Percentiles rank a stretch among this genome's conserved stretches.
phyloP scores from a whole-genome alignment of 148 eudicot species.

The Selenicereus undatus region DNA sequence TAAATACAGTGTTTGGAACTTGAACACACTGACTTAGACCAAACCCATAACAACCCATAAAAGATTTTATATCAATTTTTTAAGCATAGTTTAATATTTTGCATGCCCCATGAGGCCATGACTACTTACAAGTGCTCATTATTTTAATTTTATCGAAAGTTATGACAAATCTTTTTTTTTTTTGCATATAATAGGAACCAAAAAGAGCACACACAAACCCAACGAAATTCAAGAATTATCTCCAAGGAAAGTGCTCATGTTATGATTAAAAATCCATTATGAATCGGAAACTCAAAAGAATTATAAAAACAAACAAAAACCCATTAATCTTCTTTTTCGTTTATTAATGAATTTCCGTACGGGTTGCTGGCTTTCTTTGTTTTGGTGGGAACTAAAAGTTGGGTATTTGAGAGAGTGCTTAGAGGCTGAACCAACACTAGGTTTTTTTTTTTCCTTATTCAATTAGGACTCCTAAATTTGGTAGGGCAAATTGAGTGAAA shows the following conservation, averaged over 20 bases:
- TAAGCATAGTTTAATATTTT: constrained; percentile 11
- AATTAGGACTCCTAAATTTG: constrained; percentile 18
- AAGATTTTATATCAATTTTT: constrained; percentile 10
- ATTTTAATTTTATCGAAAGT: constrained; percentile 19
- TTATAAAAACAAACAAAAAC: constrained; percentile 12
- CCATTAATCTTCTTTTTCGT: not conserved
- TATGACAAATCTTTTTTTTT: constrained; percentile 13
- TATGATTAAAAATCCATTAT: constrained; percentile 33
- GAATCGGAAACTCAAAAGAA: constrained; percentile 13
- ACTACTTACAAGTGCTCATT: constrained; percentile 27
- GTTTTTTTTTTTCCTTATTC: constrained; percentile 24
- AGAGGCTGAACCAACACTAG: constrained; percentile 28
- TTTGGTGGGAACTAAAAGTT: constrained; percentile 25
- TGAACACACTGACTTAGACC: constrained; percentile 36
- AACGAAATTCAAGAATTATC: constrained; percentile 22
- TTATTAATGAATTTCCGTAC: not conserved
- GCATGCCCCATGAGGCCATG: constrained; percentile 18
- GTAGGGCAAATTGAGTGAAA: constrained; percentile 3
- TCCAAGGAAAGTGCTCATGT: constrained; percentile 26
- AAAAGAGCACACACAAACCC: constrained; percentile 25
- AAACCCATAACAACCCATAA: constrained; percentile 24
- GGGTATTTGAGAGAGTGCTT: constrained; percentile 13
- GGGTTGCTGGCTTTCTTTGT: not conserved
- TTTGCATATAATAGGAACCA: constrained; percentile 20
- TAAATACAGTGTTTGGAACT: constrained; percentile 40